phyloP scores from a whole-genome alignment of 2,329 filamentous ascomycete genomes.

The Graphilbum ipis-grandicollis region DNA sequence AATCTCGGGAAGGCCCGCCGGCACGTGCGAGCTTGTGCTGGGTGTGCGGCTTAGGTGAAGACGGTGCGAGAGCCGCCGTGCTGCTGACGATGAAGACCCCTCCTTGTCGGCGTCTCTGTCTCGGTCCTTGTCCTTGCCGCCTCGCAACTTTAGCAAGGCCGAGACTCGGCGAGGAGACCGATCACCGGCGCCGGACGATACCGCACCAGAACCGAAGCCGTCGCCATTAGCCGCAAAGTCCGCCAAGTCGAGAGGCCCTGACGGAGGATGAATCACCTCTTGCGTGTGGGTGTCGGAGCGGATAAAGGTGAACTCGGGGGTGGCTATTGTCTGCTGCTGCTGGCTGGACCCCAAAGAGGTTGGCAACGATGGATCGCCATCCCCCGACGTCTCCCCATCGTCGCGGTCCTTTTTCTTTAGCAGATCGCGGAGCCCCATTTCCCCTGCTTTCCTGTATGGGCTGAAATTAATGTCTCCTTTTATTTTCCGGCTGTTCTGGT shows the following conservation, averaged over 20 bases:
- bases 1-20: constrained; percentile 64
- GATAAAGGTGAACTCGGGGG: constrained; percentile 65
- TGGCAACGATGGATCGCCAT: too few species aligned
- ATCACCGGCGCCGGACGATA: too few species aligned
- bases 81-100: constrained; percentile 7
- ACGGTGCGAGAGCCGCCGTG: constrained; percentile 46
- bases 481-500: too few species aligned
- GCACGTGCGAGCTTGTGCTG: constrained; percentile 55
- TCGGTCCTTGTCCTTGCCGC: constrained; percentile 20
- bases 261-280: constrained; percentile 56
- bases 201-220: constrained; percentile 8
- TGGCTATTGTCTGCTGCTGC: constrained; percentile 8
- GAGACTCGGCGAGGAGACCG: too few species aligned
- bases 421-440: constrained; percentile 34
- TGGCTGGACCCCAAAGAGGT: background rate
- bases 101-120: constrained; percentile 20
- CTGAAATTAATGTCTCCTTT: too few species aligned
- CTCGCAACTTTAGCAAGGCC: too few species aligned
- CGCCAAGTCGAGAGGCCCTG: constrained; percentile 11
- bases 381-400: too few species aligned
- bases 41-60: constrained; percentile 45
- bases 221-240: too few species aligned
- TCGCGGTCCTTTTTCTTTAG: constrained; percentile 37
- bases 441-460: too few species aligned
- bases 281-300: constrained; percentile 68